phyloP scores from a whole-genome alignment of 202 grass and related monocot genomes.

The Carex sylvatica region DNA sequence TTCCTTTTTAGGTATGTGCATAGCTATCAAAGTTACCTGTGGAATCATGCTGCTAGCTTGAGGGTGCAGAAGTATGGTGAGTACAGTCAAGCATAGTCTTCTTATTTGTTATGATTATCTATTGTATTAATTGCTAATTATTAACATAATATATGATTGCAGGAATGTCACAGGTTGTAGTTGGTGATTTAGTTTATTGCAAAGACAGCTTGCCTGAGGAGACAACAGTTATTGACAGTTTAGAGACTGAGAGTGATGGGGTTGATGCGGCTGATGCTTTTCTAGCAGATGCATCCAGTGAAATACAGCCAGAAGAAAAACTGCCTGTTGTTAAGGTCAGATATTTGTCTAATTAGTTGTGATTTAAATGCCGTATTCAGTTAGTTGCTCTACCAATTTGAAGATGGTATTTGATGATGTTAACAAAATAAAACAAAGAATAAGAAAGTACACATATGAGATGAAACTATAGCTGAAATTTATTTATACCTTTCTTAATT shows the following conservation, averaged over 20 bases:
- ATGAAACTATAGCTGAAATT: background rate
- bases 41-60: constrained; percentile 94
- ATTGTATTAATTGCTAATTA: constrained; percentile 5
- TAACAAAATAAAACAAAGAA: background rate
- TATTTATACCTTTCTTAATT: constrained; percentile 12
- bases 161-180: constrained; percentile 80
- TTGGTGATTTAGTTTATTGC: constrained; percentile 84
- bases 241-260: constrained; percentile 43
- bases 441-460: background rate
- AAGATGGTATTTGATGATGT: background rate
- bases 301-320: constrained; percentile 71
- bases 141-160: constrained; percentile 17
- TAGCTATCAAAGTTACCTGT: constrained; percentile 96
- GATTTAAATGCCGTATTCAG: background rate
- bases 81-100: constrained; percentile 36
- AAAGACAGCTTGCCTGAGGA: constrained; percentile 57
- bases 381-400: background rate
- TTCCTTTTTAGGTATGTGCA: constrained; percentile 81
- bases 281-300: constrained; percentile 51
- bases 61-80: constrained; percentile 93
- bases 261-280: constrained; percentile 50
- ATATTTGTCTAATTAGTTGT: background rate
- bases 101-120: background rate
- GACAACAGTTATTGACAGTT: constrained; percentile 36
- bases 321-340: constrained; percentile 73